phyloP scores from a whole-genome alignment of 352 stramenopile genomes.

The Globisporangium yorkense region DNA sequence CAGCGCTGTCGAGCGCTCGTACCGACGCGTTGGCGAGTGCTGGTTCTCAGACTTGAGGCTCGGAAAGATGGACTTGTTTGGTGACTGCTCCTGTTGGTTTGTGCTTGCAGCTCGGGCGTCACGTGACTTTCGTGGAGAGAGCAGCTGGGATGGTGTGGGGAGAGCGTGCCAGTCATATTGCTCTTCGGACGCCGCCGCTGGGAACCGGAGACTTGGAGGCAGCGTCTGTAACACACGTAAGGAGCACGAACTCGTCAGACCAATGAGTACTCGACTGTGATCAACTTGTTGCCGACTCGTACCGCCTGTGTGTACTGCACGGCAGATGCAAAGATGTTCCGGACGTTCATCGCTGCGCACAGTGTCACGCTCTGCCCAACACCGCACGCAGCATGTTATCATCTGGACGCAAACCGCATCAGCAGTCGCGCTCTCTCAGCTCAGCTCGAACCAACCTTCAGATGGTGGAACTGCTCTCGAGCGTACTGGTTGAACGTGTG shows the following conservation, averaged over 20 bases:
- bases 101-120: not conserved
- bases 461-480: slow-evolving; percentile 46
- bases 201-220: slow-evolving; percentile 28
- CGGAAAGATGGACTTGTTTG: not conserved
- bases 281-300: not conserved
- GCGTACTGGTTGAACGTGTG: slow-evolving; percentile 71
- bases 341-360: slow-evolving; percentile 58
- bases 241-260: not conserved
- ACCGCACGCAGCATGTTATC: not conserved
- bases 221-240: slow-evolving; percentile 25
- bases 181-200: slow-evolving; percentile 11
- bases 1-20: not conserved
- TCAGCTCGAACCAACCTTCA: slow-evolving; percentile 35
- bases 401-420: not conserved
- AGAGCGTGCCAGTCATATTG: slow-evolving; percentile 32
- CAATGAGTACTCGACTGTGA: not conserved
- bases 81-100: slow-evolving; percentile 1
- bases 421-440: not conserved
- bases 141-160: slow-evolving; percentile 2
- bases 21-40: not conserved
- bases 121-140: slow-evolving; percentile 6
- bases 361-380: slow-evolving; percentile 39
- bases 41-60: not conserved
- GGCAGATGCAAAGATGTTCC: slow-evolving; percentile 57
- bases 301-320: slow-evolving; percentile 42